Conservation (phyloP, 2,329 filamentous ascomycete species). For the Penicillium sp. region DNA sequence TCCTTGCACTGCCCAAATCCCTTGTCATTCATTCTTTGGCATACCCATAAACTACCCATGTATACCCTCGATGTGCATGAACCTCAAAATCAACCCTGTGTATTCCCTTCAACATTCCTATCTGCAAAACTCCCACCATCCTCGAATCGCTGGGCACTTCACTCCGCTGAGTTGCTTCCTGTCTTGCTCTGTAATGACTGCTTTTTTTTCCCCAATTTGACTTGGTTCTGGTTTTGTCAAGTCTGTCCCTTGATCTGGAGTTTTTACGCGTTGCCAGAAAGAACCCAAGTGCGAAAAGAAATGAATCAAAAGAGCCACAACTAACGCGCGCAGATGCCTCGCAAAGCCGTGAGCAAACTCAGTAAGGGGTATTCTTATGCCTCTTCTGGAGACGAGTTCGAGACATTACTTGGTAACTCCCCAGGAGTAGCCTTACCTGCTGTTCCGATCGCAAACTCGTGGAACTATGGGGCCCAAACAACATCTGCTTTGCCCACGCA, state of each 20-base stretch:
- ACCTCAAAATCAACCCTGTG: not conserved
- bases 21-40: not conserved
- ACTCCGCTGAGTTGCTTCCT: not conserved
- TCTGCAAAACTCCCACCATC: not conserved
- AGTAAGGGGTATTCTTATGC: constrained; percentile 10
- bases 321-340: constrained; percentile 22
- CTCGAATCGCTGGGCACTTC: not conserved
- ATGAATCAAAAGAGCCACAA: not conserved
- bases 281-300: not conserved
- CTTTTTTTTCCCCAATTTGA: not conserved
- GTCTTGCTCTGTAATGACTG: not conserved
- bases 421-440: constrained; percentile 31
- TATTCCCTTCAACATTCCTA: not conserved
- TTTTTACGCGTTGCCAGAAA: not conserved
- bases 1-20: not conserved
- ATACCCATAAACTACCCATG: not conserved
- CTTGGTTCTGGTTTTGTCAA: not conserved
- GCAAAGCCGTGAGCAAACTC: constrained; percentile 21
- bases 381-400: constrained; percentile 11
- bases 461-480: constrained; percentile 40
- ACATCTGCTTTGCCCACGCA: constrained; percentile 36
- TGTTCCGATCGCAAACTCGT: constrained; percentile 40
- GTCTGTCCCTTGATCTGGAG: not conserved
- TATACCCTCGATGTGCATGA: not conserved
- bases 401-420: constrained; percentile 20